A percentile compares a stretch with the other conserved stretches of the same genome.
phyloP scores from a whole-genome alignment of 441 rosid species.

The Jatropha multifida region DNA sequence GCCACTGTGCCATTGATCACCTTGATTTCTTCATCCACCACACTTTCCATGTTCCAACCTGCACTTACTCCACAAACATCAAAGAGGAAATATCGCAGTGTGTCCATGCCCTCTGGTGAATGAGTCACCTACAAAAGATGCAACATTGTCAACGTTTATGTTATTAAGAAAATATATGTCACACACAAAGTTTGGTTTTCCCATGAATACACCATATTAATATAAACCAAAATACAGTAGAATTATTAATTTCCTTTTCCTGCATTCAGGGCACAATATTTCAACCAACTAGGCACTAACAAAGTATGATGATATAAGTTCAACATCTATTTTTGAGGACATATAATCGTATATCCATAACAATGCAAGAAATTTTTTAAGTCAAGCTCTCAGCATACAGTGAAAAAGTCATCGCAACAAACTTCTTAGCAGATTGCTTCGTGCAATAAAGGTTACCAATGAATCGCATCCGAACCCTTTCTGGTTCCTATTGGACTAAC shows the following conservation, averaged over 20 bases:
- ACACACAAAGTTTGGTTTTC: background rate
- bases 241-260: background rate
- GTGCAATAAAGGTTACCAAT: background rate
- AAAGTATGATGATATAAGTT: background rate
- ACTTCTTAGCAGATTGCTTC: background rate
- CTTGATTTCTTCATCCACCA: conserved; percentile 82
- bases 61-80: conserved; percentile 70
- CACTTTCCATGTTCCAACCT: conserved; percentile 87
- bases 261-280: background rate
- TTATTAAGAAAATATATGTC: background rate
- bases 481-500: background rate
- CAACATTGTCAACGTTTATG: conserved; percentile 8
- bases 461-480: background rate
- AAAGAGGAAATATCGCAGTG: conserved; percentile 64
- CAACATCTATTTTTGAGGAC: background rate
- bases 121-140: conserved; percentile 70
- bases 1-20: conserved; percentile 59
- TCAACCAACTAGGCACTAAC: background rate
- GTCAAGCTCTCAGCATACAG: background rate
- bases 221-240: background rate
- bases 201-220: background rate
- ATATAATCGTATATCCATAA: background rate
- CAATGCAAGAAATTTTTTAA: background rate
- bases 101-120: conserved; percentile 91
- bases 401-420: background rate